phyloP scores from a whole-genome alignment of 306 rosid species.

The Ochetophila trinervis region DNA sequence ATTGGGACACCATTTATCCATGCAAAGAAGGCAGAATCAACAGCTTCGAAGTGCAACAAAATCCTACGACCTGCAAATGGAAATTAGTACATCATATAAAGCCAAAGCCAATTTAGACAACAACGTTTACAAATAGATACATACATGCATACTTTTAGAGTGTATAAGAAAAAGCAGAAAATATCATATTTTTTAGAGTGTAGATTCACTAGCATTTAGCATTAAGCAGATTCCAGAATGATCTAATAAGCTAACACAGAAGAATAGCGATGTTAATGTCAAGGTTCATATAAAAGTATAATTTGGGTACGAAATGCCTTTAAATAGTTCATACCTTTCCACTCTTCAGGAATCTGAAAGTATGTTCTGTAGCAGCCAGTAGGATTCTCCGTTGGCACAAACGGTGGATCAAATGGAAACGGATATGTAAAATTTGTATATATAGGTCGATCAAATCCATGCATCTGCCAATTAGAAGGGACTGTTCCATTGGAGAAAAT shows the following conservation, averaged over 20 bases:
- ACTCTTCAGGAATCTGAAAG: constrained; percentile 73
- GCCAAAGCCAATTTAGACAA: constrained; percentile 10
- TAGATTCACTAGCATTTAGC: neutral
- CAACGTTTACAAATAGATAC: neutral
- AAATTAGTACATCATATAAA: constrained; percentile 15
- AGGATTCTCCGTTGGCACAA: constrained; percentile 67
- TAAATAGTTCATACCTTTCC: constrained; percentile 62
- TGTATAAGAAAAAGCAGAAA: neutral
- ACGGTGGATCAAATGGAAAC: constrained; percentile 83
- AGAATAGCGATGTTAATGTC: neutral
- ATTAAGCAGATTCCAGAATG: neutral
- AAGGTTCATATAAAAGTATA: neutral
- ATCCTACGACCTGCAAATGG: constrained; percentile 76
- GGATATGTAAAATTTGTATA: constrained; percentile 76
- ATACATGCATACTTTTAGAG: neutral
- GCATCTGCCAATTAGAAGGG: constrained; percentile 98
- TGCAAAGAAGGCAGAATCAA: constrained; percentile 91
- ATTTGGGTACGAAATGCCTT: neutral
- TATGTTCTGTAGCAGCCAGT: constrained; percentile 85
- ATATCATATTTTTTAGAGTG: neutral
- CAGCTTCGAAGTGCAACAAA: constrained; percentile 91
- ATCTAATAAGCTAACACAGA: constrained; percentile 5
- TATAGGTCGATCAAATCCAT: constrained; percentile 88
- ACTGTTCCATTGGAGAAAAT: constrained; percentile 54
- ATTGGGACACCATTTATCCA: constrained; percentile 87